These are phyloP conservation scores for Skeletonema potamos DNA, from an alignment of 108 stramenopile species.

Conservation along the genomic window DNA sequence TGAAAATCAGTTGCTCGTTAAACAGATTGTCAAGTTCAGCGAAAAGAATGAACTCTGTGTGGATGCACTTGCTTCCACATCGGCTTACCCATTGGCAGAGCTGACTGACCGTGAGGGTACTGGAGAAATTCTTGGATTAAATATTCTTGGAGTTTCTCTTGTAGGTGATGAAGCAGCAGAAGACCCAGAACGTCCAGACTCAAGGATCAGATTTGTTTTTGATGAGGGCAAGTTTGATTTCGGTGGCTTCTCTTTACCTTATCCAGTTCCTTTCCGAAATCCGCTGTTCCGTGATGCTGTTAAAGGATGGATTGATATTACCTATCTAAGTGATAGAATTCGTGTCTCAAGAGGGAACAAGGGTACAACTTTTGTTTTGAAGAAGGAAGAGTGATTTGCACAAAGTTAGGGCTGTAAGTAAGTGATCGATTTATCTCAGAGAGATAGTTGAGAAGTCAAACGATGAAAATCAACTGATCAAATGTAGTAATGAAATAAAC, in stretches of 20 bases:
- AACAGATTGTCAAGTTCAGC: conserved; percentile 82
- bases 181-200: conserved; percentile 68
- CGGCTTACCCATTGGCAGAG: conserved; percentile 79
- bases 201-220: conserved; percentile 81
- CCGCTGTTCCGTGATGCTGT: conserved; percentile 82
- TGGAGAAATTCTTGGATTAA: conserved; percentile 75
- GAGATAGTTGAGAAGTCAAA: no score
- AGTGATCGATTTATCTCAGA: not conserved
- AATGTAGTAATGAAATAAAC: no score
- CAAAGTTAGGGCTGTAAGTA: not conserved
- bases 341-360: conserved; percentile 86
- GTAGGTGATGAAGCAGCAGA: conserved; percentile 78
- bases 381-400: conserved; percentile 52
- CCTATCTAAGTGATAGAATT: conserved; percentile 78
- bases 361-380: conserved; percentile 83
- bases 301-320: conserved; percentile 90
- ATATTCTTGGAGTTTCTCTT: conserved; percentile 73
- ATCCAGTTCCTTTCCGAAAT: conserved; percentile 83
- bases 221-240: conserved; percentile 83
- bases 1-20: conserved; percentile 56
- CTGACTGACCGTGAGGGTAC: conserved; percentile 70
- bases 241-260: conserved; percentile 56
- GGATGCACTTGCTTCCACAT: conserved; percentile 78
- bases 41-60: conserved; percentile 60
- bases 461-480: no score